phyloP scores from a whole-genome alignment of 345 rosid genomes.

The Eucalyptus brandiana region DNA sequence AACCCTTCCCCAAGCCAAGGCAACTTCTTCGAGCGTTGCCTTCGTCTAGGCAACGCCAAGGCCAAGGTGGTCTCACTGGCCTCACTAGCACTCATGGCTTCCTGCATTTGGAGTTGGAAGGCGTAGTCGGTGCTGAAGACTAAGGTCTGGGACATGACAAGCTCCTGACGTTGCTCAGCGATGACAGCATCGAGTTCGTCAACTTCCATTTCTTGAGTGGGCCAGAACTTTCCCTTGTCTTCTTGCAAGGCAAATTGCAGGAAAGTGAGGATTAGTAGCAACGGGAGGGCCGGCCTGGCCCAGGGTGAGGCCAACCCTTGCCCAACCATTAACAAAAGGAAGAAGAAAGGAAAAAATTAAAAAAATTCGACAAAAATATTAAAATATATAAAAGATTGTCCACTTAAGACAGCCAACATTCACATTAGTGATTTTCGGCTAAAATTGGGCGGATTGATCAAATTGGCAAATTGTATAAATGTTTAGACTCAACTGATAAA shows the following conservation, averaged over 20 bases:
- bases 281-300: not conserved
- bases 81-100: not conserved
- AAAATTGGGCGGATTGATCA: fast-evolving
- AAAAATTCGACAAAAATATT: fast-evolving
- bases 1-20: not conserved
- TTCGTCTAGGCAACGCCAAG: too few relatives aligned
- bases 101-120: not conserved
- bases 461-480: fast-evolving
- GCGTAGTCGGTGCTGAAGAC: not conserved
- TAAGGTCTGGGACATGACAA: not conserved
- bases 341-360: too few relatives aligned
- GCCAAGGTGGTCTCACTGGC: not conserved
- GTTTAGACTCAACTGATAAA: too few relatives aligned
- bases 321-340: not conserved
- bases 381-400: too few relatives aligned
- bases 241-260: not conserved
- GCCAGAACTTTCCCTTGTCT: not conserved
- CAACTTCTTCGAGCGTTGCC: not conserved
- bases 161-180: not conserved
- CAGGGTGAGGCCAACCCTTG: not conserved
- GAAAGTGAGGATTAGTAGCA: not conserved
- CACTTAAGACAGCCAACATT: fast-evolving
- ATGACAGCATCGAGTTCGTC: not conserved
- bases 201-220: not conserved
- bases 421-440: too few relatives aligned